Conservation (phyloP, 805 yeast genomes). For the Suhomyces pyralidae region DNA sequence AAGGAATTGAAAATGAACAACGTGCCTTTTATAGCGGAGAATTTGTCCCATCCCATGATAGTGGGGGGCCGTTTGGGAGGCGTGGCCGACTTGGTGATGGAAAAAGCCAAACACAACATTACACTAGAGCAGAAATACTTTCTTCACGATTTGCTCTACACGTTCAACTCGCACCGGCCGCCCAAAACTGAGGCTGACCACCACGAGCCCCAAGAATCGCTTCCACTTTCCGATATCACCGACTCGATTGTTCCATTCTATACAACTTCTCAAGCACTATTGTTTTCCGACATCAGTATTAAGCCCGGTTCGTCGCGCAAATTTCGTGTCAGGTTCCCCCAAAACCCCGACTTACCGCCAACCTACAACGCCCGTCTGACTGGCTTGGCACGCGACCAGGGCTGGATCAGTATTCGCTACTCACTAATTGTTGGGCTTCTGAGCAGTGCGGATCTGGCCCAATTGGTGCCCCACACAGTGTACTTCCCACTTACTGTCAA, state of each 20-base stretch:
- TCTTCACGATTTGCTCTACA: slow-evolving; percentile 34
- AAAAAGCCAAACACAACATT: slow-evolving; percentile 10
- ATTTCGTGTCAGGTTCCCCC: slow-evolving; percentile 24
- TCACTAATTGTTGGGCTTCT: slow-evolving; percentile 34
- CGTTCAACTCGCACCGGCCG: slow-evolving; percentile 24
- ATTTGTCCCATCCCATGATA: slow-evolving; percentile 15
- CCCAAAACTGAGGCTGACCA: not conserved
- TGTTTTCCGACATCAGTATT: slow-evolving; percentile 32
- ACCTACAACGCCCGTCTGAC: slow-evolving; percentile 42
- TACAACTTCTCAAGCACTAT: slow-evolving; percentile 36
- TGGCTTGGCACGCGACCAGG: slow-evolving; percentile 38
- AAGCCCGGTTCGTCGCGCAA: slow-evolving; percentile 14
- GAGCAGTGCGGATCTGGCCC: slow-evolving; percentile 11
- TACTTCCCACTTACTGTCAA: slow-evolving; percentile 35
- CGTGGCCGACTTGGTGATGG: slow-evolving; percentile 28
- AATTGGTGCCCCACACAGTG: slow-evolving; percentile 19
- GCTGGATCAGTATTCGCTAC: slow-evolving; percentile 36
- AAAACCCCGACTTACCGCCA: slow-evolving; percentile 31
- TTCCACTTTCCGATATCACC: slow-evolving; percentile 24
- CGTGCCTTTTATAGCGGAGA: slow-evolving; percentile 21
- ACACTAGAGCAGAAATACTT: slow-evolving; percentile 19
- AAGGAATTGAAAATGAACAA: slow-evolving; percentile 20
- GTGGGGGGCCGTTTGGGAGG: slow-evolving; percentile 38
- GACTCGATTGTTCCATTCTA: slow-evolving; percentile 38
- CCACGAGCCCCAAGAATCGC: not conserved